phyloP scores from a whole-genome alignment of 768 basidiomycete species.

The Mycena capillaripes region DNA sequence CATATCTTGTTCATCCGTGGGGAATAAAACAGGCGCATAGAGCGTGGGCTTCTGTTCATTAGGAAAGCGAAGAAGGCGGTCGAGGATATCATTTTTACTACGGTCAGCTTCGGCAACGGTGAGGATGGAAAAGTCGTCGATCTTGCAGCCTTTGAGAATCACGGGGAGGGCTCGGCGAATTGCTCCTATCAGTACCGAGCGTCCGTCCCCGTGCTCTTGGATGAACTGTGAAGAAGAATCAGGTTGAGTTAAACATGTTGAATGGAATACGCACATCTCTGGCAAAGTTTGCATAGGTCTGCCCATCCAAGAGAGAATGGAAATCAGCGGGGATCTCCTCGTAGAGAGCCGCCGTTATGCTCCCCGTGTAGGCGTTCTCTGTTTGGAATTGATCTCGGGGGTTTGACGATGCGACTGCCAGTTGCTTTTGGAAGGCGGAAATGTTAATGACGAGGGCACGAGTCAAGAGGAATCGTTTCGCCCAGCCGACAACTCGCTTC shows the following conservation, averaged over 20 bases:
- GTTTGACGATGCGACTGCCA: no score
- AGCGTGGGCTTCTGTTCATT: neutral
- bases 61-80: neutral
- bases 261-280: no score
- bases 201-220: neutral
- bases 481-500: no score
- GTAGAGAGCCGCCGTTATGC: no score
- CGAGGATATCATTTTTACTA: neutral
- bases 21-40: constrained; percentile 1
- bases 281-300: no score
- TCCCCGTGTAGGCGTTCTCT: no score
- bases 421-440: no score
- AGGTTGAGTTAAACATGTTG: neutral
- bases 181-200: neutral
- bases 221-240: neutral
- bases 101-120: neutral
- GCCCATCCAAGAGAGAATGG: no score
- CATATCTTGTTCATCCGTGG: neutral
- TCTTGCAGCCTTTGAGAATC: neutral
- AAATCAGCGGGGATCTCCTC: no score
- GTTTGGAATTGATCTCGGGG: no score
- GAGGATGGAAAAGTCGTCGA: neutral
- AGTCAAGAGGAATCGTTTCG: no score
- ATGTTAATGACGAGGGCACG: no score
- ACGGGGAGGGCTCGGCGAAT: neutral